Conservation (phyloP, 805 yeast species). For the Saturnispora hagleri region DNA sequence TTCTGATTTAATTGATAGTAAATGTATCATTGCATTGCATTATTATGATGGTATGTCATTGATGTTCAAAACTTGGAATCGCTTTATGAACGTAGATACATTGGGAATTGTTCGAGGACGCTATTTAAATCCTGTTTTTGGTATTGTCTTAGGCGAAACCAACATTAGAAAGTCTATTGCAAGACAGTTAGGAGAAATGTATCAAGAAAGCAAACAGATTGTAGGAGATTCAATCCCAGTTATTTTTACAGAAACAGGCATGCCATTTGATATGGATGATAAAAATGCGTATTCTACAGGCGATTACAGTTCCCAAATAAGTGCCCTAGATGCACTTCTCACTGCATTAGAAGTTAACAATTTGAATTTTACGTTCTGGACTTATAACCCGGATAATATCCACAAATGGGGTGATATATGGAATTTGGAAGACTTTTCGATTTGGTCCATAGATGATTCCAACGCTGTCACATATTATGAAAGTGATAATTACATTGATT, state of each 20-base stretch:
- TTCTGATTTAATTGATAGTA: slow-evolving; percentile 41
- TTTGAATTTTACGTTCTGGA: slow-evolving; percentile 77
- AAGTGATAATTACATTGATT: slow-evolving; percentile 8
- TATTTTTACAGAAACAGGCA: slow-evolving; percentile 89
- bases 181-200: slow-evolving; percentile 59
- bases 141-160: slow-evolving; percentile 73
- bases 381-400: slow-evolving; percentile 61
- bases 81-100: slow-evolving; percentile 76
- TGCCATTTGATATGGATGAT: slow-evolving; percentile 92
- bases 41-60: slow-evolving; percentile 92
- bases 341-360: slow-evolving; percentile 69
- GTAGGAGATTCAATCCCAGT: slow-evolving; percentile 64
- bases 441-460: slow-evolving; percentile 65
- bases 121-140: slow-evolving; percentile 62
- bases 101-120: slow-evolving; percentile 75
- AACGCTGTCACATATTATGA: not conserved
- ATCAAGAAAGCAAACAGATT: slow-evolving; percentile 48
- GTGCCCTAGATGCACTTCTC: slow-evolving; percentile 76
- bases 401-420: slow-evolving; percentile 87
- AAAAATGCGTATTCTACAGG: slow-evolving; percentile 62
- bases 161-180: slow-evolving; percentile 66
- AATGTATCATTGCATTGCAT: slow-evolving; percentile 76
- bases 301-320: slow-evolving; percentile 62
- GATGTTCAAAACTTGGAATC: slow-evolving; percentile 87
- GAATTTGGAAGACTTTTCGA: slow-evolving; percentile 90